Conservation (phyloP, 495 filamentous ascomycete species). For the Evansstolkia leycettana region DNA sequence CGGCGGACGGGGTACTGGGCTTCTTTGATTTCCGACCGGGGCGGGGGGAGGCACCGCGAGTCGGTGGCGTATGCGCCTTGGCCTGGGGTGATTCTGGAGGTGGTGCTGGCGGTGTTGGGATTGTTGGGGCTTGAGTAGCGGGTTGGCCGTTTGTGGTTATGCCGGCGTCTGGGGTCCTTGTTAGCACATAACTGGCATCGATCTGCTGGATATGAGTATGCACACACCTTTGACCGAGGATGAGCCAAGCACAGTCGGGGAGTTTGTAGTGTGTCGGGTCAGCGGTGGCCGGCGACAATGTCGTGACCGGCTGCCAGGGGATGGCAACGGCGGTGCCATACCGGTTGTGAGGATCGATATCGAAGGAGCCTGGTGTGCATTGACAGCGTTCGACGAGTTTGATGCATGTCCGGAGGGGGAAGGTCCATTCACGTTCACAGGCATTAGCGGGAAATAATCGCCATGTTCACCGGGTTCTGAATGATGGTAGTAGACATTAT, state of each 20-base stretch:
- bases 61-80: constrained; percentile 24
- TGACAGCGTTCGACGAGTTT: constrained; percentile 16
- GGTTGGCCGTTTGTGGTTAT: constrained; percentile 13
- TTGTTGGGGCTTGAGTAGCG: constrained; percentile 14
- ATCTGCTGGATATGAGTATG: not conserved
- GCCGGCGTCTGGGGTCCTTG: constrained; percentile 13
- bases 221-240: constrained; percentile 19
- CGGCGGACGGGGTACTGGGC: constrained; percentile 8
- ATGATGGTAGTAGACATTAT: constrained; percentile 41
- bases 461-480: constrained; percentile 61
- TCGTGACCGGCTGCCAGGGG: constrained; percentile 54
- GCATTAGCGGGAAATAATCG: constrained; percentile 89
- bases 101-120: constrained; percentile 27
- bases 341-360: constrained; percentile 73
- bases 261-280: constrained; percentile 65
- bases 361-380: constrained; percentile 28
- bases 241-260: constrained; percentile 53
- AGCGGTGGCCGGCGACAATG: constrained; percentile 29
- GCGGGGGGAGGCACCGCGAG: constrained; percentile 26
- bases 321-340: constrained; percentile 70
- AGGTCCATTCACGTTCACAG: constrained; percentile 28
- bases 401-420: constrained; percentile 30
- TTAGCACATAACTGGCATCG: no score
- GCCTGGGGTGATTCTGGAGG: constrained; percentile 24
- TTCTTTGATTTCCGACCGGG: constrained; percentile 35